Evolutionary conservation across 768 basidiomycete genomes (phyloP), one percentile per base, ranked within the genome.

Genomic region (Leucogyrophana mollusca): DNA sequence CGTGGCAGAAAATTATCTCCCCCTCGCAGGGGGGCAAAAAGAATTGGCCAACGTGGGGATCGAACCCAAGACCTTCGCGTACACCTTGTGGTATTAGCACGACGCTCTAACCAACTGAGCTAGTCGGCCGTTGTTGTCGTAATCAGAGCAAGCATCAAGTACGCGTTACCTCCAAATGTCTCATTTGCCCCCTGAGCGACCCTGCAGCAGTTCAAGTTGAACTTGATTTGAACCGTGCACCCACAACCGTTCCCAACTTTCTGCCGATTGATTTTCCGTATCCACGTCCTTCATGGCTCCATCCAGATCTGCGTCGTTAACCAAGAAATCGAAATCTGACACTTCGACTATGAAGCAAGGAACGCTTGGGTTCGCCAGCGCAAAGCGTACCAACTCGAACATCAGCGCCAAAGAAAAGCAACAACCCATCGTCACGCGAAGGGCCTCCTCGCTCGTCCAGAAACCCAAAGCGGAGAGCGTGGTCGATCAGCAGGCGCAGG

Each of bases 41-140:
- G 32, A 17, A 20, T 27, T 83, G 80, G 81, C 82, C 80, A 81
- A 81, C 78, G 77, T 82, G 80, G 80, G 82, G 81, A 75, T 83
- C 80, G 82, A 83, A 83, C 82, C 82, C 81, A 83, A 78, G 82
- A 82, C 82, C 80, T 84, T 83, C 79, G 81, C 77, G 79, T 82
- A 74, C 78, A 79, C 79, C 77, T 80, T 79, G 78, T 13, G 27
- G 6, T 78, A 83, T 72, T 71, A 73, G 71, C 69, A 70, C 71
- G 64, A 73, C 70, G 71, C 71, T 73, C 67, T 72, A 73, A 73
- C 72, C 71, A 72, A 62, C 70, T 73, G 72, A 73, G 71, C 72
- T 73, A 72, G 66, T 64, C 69, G 71, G 69, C 70, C 27, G 27
- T 7, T 30, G 13, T 30, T 30, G 27, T 30, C 13, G 27, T 30